Conservation (phyloP, 2,329 filamentous ascomycete species). For the Zopfia rhizophila region DNA sequence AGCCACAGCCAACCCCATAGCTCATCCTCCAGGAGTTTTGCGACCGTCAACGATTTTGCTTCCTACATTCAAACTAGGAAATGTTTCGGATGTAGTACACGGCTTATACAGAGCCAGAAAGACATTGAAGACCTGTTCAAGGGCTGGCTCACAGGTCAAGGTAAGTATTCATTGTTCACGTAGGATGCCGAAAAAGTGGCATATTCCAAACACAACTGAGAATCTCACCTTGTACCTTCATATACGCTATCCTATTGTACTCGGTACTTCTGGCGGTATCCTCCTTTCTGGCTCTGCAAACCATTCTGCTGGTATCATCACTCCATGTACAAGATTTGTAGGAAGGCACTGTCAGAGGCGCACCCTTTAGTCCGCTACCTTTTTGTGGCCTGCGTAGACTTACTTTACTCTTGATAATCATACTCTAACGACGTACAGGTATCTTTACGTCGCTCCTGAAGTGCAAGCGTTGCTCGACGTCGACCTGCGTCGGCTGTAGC, state of each 20-base stretch:
- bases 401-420: background rate
- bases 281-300: background rate
- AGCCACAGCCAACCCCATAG: too few relatives aligned
- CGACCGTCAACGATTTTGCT: slow-evolving; percentile 21
- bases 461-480: slow-evolving; percentile 28
- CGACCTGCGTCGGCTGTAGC: slow-evolving; percentile 31
- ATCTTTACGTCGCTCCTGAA: slow-evolving; percentile 13
- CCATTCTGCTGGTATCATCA: too few relatives aligned
- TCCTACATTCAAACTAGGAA: slow-evolving; percentile 17
- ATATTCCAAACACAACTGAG: too few relatives aligned
- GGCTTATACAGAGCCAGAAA: slow-evolving; percentile 17
- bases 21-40: slow-evolving; percentile 5
- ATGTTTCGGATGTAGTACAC: slow-evolving; percentile 25
- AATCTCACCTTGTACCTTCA: too few relatives aligned
- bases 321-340: too few relatives aligned
- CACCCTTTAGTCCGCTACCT: background rate
- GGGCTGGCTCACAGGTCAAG: slow-evolving; percentile 22
- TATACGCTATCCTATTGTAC: background rate
- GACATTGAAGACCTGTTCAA: slow-evolving; percentile 26
- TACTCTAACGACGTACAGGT: background rate
- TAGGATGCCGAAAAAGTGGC: too few relatives aligned
- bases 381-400: background rate
- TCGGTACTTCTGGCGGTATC: background rate
- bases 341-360: too few relatives aligned
- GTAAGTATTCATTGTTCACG: slow-evolving; percentile 6